Evolutionary conservation across 2,329 filamentous ascomycete genomes (phyloP).

Genomic region (Alternaria arbusti): DNA sequence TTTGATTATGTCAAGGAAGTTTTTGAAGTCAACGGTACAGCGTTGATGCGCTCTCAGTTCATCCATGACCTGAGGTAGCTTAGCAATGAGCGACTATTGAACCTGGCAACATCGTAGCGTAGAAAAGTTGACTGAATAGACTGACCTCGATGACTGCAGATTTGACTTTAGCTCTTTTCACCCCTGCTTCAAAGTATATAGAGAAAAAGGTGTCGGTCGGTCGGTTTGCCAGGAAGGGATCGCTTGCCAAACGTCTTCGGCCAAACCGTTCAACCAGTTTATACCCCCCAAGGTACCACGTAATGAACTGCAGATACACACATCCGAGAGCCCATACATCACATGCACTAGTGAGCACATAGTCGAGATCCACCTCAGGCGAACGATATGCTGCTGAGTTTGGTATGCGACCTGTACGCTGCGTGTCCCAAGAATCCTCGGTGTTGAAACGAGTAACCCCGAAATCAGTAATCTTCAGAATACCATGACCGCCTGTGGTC

Average conservation of each 20-base stretch:
- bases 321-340: conserved; percentile 47
- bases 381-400: conserved; percentile 45
- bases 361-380: conserved; percentile 44
- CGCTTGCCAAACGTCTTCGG: neutral
- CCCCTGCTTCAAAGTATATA: neutral
- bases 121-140: no score
- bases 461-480: conserved; percentile 45
- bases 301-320: conserved; percentile 36
- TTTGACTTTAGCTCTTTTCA: neutral
- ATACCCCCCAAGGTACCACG: conserved; percentile 27
- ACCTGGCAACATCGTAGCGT: no score
- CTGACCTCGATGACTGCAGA: conserved; percentile 1
- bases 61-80: neutral
- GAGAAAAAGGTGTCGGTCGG: neutral
- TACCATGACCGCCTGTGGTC: conserved; percentile 3
- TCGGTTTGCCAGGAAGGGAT: neutral
- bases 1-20: neutral
- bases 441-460: conserved; percentile 18
- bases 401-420: neutral
- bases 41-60: neutral
- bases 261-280: neutral
- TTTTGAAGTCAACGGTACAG: neutral
- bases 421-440: neutral
- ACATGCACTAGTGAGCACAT: conserved; percentile 32
- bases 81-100: neutral